Conservation (phyloP, 192 early-diverging fungal genomes). For the Coemansia sp. region DNA sequence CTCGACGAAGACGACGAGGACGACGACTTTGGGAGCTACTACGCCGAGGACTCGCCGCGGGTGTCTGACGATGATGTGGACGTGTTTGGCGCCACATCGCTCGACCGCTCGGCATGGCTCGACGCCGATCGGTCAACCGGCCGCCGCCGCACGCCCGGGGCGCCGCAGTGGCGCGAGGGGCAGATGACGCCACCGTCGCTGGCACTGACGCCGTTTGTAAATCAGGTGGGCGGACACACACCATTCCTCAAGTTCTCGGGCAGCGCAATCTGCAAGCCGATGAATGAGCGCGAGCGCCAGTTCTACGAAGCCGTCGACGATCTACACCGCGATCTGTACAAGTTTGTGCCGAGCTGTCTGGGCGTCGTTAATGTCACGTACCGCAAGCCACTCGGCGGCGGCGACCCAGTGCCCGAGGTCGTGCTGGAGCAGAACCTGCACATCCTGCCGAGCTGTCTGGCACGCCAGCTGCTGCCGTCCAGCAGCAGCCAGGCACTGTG, state of each 20-base stretch:
- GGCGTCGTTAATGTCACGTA: conserved; percentile 95
- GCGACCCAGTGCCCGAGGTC: conserved; percentile 56
- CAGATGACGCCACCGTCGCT: conserved; percentile 56
- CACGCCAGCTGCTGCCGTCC: conserved; percentile 33
- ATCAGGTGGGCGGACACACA: conserved; percentile 96
- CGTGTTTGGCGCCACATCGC: conserved; percentile 5
- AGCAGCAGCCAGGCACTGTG: conserved; percentile 24
- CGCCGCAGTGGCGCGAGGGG: conserved; percentile 17
- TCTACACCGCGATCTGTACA: conserved; percentile 70
- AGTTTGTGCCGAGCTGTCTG: conserved; percentile 88
- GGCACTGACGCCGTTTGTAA: conserved; percentile 71
- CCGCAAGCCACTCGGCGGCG: conserved; percentile 30
- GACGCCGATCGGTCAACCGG: not conserved
- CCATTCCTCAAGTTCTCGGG: conserved; percentile 94
- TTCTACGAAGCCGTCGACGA: conserved; percentile 89
- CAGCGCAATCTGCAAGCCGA: conserved; percentile 94
- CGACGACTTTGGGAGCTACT: conserved; percentile 12
- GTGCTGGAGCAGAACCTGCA: conserved; percentile 89
- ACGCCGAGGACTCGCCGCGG: conserved; percentile 7
- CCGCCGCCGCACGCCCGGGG: not conserved
- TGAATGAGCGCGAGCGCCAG: conserved; percentile 72
- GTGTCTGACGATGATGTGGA: conserved; percentile 15
- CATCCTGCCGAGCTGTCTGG: conserved; percentile 71
- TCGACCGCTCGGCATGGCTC: conserved; percentile 4
- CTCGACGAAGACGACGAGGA: conserved; percentile 3